Conservation (phyloP, 1,139 yeast genomes). For the Meyerozyma smithsonii region DNA sequence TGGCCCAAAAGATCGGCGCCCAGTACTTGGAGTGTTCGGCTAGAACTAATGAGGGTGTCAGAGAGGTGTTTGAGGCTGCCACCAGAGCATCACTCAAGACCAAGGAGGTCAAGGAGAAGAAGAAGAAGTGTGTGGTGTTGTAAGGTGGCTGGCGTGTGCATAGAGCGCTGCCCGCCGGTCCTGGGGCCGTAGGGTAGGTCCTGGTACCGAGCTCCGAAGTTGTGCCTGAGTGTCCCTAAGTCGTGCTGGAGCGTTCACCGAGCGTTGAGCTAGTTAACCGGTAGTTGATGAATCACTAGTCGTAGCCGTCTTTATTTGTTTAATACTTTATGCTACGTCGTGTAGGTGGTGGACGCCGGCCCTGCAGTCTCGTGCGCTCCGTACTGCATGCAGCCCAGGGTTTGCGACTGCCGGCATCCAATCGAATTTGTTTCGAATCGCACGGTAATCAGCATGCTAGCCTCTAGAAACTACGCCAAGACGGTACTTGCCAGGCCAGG, state of each 20-base stretch:
- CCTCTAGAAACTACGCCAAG: neutral
- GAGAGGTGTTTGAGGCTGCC: slow-evolving; percentile 89
- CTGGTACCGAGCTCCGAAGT: no score
- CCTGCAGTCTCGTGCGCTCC: neutral
- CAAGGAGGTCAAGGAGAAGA: slow-evolving; percentile 53
- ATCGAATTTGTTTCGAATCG: slow-evolving; percentile 1
- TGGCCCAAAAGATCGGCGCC: slow-evolving; percentile 86
- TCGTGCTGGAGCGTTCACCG: neutral
- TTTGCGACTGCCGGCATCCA: neutral
- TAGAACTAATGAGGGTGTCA: slow-evolving; percentile 83
- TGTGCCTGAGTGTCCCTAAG: no score
- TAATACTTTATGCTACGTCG: slow-evolving; percentile 1
- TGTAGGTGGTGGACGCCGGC: neutral
- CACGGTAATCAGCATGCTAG: slow-evolving; percentile 1
- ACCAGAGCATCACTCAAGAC: slow-evolving; percentile 80
- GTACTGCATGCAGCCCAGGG: neutral
- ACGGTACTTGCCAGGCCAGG: neutral
- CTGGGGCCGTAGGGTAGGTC: no score
- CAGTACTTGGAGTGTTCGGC: slow-evolving; percentile 93
- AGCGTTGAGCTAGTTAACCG: neutral
- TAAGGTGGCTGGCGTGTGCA: slow-evolving; percentile 20
- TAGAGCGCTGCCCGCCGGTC: neutral
- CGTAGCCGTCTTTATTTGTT: neutral
- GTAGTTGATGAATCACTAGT: neutral
- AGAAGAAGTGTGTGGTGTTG: slow-evolving; percentile 57